A percentile compares a stretch with the other conserved stretches of the same genome.
These are phyloP conservation scores for Peltaster fructicola DNA, from an alignment of 2,329 filamentous ascomycete species.

Conservation along the genomic window DNA sequence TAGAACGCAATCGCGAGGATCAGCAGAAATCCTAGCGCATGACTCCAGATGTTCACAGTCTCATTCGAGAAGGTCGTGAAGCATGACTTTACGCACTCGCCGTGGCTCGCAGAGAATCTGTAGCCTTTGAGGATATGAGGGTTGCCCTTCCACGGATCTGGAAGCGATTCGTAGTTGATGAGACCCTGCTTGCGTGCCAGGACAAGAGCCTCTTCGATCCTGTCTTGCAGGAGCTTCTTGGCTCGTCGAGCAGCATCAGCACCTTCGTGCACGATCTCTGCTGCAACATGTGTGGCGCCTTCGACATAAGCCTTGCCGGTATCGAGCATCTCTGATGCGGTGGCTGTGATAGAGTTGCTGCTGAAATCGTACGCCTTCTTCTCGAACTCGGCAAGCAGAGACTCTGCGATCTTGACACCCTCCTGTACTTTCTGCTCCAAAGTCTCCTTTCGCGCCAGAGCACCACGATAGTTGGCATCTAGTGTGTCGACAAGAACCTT, in stretches of 20 bases:
- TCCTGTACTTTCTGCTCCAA: slow-evolving; percentile 83
- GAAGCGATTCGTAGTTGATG: slow-evolving; percentile 77
- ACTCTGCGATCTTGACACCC: slow-evolving; percentile 71
- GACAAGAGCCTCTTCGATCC: slow-evolving; percentile 70
- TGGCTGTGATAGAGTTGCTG: slow-evolving; percentile 57
- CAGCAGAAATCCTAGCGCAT: slow-evolving; percentile 72
- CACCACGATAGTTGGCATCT: slow-evolving; percentile 74
- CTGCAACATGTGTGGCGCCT: slow-evolving; percentile 56
- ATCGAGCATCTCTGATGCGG: slow-evolving; percentile 55
- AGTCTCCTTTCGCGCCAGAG: slow-evolving; percentile 65
- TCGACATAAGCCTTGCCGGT: slow-evolving; percentile 68
- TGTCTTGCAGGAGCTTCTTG: slow-evolving; percentile 39
- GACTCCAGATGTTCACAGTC: slow-evolving; percentile 94
- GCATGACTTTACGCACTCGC: slow-evolving; percentile 71
- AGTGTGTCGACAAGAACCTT: slow-evolving; percentile 86
- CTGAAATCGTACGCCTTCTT: slow-evolving; percentile 60
- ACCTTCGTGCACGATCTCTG: slow-evolving; percentile 62
- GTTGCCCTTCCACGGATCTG: slow-evolving; percentile 84
- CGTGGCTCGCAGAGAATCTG: slow-evolving; percentile 79
- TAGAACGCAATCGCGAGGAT: slow-evolving; percentile 84
- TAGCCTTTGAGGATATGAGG: slow-evolving; percentile 85
- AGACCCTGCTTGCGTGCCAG: slow-evolving; percentile 65
- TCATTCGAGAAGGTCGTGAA: slow-evolving; percentile 74
- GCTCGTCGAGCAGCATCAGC: slow-evolving; percentile 69
- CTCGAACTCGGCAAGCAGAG: slow-evolving; percentile 74